Conservation (phyloP, 208 protist genomes). For the Crithidia acanthocephali region DNA sequence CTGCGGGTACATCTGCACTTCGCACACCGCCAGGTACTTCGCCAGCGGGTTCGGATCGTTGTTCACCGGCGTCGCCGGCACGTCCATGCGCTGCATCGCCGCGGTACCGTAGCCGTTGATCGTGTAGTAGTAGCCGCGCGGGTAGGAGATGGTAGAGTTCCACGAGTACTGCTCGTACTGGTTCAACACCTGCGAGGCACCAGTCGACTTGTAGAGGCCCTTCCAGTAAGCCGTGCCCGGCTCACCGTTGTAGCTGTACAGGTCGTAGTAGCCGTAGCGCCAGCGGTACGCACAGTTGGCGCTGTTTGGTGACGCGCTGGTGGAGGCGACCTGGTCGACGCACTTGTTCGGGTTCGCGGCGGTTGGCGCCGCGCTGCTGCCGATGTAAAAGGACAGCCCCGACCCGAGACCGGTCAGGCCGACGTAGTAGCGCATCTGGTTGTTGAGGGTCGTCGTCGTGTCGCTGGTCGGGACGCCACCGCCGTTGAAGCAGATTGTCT, state of each 20-base stretch:
- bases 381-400: conserved; percentile 31
- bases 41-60: conserved; percentile 35
- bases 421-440: conserved; percentile 16
- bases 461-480: conserved; percentile 32
- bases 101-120: conserved; percentile 22
- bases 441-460: conserved; percentile 15
- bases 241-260: conserved; percentile 37
- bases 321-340: not conserved
- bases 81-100: conserved; percentile 31
- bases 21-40: conserved; percentile 36
- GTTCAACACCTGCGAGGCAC: conserved; percentile 28
- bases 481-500: conserved; percentile 18
- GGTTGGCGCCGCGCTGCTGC: conserved; percentile 33
- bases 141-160: conserved; percentile 22
- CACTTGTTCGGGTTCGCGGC: conserved; percentile 18
- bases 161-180: conserved; percentile 37
- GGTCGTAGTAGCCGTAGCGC: conserved; percentile 51
- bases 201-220: conserved; percentile 28
- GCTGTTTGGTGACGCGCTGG: conserved; percentile 19
- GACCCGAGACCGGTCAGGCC: conserved; percentile 2
- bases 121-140: conserved; percentile 42
- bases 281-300: conserved; percentile 55
- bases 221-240: conserved; percentile 54
- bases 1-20: conserved; percentile 43
- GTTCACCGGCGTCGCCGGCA: conserved; percentile 7